Percentiles rank a stretch among this genome's conserved stretches.
Evolutionary conservation across 176 grass and related monocot species (phyloP).

Genomic region (Oropetium thomaeum): DNA sequence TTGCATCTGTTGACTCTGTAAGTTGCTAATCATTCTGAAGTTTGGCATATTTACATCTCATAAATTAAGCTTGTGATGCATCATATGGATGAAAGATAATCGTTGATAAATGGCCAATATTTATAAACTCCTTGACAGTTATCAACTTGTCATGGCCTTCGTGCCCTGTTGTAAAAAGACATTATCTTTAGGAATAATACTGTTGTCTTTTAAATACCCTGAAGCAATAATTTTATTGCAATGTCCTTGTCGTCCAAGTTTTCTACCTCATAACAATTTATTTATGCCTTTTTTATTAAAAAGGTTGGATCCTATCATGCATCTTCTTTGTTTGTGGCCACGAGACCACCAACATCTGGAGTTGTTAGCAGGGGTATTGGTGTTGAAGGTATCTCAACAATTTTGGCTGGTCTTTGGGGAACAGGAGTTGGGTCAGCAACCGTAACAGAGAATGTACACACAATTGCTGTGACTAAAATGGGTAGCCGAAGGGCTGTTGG

Average conservation of each 20-base stretch:
- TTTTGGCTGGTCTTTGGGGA: slow-evolving; percentile 89
- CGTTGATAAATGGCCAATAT: neutral
- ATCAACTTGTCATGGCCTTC: slow-evolving; percentile 15
- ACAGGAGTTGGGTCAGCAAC: slow-evolving; percentile 89
- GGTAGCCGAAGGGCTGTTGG: slow-evolving; percentile 84
- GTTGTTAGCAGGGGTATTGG: slow-evolving; percentile 95
- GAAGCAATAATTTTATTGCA: neutral
- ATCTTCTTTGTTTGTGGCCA: slow-evolving; percentile 90
- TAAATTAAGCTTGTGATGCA: slow-evolving; percentile 2
- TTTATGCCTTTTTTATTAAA: slow-evolving; percentile 33
- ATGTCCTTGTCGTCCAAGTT: neutral
- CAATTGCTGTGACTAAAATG: slow-evolving; percentile 99
- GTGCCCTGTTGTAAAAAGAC: neutral
- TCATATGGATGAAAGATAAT: neutral
- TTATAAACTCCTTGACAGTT: slow-evolving; percentile 6
- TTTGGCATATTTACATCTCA: slow-evolving; percentile 9
- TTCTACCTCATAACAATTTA: slow-evolving; percentile 17
- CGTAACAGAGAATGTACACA: slow-evolving; percentile 93
- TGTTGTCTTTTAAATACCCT: neutral
- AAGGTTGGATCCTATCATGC: slow-evolving; percentile 97
- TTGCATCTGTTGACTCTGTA: slow-evolving; percentile 94
- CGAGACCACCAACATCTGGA: slow-evolving; percentile 85
- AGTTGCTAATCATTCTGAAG: slow-evolving; percentile 40
- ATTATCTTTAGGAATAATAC: neutral
- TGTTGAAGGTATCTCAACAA: slow-evolving; percentile 78